A percentile compares a stretch with the other conserved stretches of the same genome.
Conservation (phyloP, 306 rosid genomes). For the Dalbergia cultrata region DNA sequence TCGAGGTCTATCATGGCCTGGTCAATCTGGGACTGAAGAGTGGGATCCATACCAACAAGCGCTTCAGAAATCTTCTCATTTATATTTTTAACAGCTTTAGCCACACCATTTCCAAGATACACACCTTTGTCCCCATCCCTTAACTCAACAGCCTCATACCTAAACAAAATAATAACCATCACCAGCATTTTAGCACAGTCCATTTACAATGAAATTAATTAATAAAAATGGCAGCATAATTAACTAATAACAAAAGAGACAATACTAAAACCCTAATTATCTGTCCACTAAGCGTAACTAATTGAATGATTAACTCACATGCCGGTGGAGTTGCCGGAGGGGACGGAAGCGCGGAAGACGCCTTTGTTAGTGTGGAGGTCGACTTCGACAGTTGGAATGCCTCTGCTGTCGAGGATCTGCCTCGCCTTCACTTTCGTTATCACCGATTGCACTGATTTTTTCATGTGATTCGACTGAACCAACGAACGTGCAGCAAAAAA, state of each 20-base stretch:
- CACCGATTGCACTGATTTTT: constrained; percentile 73
- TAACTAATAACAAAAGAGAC: neutral
- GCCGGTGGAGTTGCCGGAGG: constrained; percentile 79
- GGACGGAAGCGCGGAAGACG: constrained; percentile 86
- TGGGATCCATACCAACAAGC: constrained; percentile 93
- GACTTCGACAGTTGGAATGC: constrained; percentile 94
- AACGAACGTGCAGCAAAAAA: neutral
- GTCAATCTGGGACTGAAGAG: constrained; percentile 91
- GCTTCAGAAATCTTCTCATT: constrained; percentile 93
- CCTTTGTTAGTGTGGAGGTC: constrained; percentile 87
- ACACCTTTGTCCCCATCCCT: constrained; percentile 91
- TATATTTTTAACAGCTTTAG: constrained; percentile 82
- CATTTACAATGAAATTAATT: neutral
- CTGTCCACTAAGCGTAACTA: no score
- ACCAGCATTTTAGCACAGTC: constrained; percentile 11
- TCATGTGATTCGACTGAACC: constrained; percentile 82
- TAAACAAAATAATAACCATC: constrained; percentile 32
- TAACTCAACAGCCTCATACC: constrained; percentile 93
- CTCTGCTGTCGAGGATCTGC: constrained; percentile 98
- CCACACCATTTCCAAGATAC: constrained; percentile 89
- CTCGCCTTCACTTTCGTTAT: constrained; percentile 85
- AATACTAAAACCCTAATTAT: no score
- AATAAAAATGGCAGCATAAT: neutral
- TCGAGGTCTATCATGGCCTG: constrained; percentile 93
- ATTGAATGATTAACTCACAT: constrained; percentile 53